Conservation (phyloP, 208 protist species). For the Crithidia acanthocephali region DNA sequence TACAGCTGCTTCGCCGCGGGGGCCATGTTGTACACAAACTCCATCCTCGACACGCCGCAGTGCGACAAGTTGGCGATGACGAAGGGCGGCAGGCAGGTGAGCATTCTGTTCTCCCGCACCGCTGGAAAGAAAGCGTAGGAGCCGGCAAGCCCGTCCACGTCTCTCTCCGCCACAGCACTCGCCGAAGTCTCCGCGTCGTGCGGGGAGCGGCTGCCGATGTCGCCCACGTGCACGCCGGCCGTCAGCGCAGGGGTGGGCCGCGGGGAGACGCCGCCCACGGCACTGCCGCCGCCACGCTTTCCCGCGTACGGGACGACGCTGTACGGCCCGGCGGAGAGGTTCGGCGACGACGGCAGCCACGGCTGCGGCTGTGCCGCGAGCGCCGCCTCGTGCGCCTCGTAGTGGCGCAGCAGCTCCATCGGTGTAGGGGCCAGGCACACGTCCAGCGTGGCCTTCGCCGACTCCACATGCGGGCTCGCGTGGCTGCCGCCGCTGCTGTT, state of each 20-base stretch:
- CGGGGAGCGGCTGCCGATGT: not conserved
- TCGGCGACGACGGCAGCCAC: slow-evolving; percentile 11
- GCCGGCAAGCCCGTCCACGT: slow-evolving; percentile 21
- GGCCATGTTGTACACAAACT: slow-evolving; percentile 39
- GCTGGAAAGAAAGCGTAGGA: slow-evolving; percentile 33
- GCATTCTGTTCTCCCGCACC: slow-evolving; percentile 20
- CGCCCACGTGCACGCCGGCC: not conserved
- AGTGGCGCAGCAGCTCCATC: slow-evolving; percentile 56
- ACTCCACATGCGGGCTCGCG: not conserved
- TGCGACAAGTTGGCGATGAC: slow-evolving; percentile 50
- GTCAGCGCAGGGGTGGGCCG: not conserved
- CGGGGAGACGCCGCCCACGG: slow-evolving; percentile 2
- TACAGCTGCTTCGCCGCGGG: slow-evolving; percentile 16
- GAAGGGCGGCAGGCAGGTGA: slow-evolving; percentile 39
- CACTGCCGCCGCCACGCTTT: slow-evolving; percentile 1
- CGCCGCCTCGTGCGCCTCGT: slow-evolving; percentile 48
- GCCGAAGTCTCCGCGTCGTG: not conserved
- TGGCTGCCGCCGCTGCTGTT: slow-evolving; percentile 8
- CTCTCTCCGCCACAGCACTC: not conserved
- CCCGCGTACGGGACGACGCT: slow-evolving; percentile 32
- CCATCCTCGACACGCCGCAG: slow-evolving; percentile 57
- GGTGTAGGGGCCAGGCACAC: slow-evolving; percentile 59
- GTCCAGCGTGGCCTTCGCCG: slow-evolving; percentile 41
- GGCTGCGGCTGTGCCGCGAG: slow-evolving; percentile 26
- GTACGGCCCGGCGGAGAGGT: slow-evolving; percentile 15